Evolutionary conservation across 371 early-diverging fungal species (phyloP).

Genomic region (Phascolomyces articulosus): DNA sequence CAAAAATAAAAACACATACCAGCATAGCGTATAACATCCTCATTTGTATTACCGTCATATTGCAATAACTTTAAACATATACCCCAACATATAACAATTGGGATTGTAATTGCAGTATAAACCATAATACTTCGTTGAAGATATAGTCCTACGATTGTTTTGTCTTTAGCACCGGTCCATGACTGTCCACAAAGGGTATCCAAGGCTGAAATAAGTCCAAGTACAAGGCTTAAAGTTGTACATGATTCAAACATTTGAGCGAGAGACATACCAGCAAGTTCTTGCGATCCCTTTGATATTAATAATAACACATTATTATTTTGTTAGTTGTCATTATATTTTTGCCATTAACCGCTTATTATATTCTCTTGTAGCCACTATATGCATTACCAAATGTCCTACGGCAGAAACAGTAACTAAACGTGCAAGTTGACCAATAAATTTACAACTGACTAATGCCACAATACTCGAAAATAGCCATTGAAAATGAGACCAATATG

Average conservation of each 20-base stretch:
- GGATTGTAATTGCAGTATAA: background rate
- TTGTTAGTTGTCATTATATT: background rate
- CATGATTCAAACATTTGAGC: conserved; percentile 71
- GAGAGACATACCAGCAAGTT: conserved; percentile 9
- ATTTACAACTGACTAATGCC: background rate
- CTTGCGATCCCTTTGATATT: conserved; percentile 4
- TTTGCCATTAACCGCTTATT: no score
- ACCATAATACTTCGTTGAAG: background rate
- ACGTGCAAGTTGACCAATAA: background rate
- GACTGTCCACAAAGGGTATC: conserved; percentile 91
- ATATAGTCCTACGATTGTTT: conserved; percentile 25
- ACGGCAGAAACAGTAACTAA: background rate
- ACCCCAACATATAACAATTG: background rate
- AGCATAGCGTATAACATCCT: background rate
- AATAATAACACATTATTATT: background rate
- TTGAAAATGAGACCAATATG: background rate
- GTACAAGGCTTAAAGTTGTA: conserved; percentile 49
- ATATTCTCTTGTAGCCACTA: no score
- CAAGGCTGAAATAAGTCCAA: conserved; percentile 65
- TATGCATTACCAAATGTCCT: background rate
- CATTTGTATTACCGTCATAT: background rate
- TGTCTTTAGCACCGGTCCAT: conserved; percentile 74
- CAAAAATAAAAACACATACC: background rate
- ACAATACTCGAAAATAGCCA: background rate
- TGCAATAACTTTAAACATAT: background rate